phyloP scores from a whole-genome alignment of 495 filamentous ascomycete genomes.

The Neurospora sp. region DNA sequence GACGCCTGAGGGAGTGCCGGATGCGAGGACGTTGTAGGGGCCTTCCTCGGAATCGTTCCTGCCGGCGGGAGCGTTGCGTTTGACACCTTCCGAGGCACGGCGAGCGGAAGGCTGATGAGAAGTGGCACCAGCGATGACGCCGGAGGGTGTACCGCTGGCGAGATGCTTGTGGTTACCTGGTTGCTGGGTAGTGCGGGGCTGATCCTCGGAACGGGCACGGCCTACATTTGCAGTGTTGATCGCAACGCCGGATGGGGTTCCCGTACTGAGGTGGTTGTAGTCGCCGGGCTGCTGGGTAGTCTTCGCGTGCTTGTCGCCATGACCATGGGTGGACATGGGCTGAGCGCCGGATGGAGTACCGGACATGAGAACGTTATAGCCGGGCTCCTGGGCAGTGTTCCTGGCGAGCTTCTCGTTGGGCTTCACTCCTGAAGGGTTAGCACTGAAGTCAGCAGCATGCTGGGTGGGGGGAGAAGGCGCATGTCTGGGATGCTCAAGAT shows the following conservation, averaged over 20 bases:
- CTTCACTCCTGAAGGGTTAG: neutral
- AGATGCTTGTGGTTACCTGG: neutral
- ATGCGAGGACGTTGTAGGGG: conserved; percentile 11
- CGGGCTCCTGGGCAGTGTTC: neutral
- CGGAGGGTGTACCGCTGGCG: neutral
- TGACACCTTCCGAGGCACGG: neutral
- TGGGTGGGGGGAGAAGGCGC: neutral
- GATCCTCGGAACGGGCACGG: neutral
- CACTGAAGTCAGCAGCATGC: neutral
- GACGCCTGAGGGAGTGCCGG: conserved; percentile 19
- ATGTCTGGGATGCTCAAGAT: neutral
- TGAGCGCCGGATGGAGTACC: neutral
- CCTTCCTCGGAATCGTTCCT: neutral
- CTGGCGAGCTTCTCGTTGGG: neutral
- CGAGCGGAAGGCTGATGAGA: neutral
- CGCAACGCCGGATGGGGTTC: conserved; percentile 22
- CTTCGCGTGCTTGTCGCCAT: neutral
- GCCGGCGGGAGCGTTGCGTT: neutral
- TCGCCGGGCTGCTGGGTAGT: conserved; percentile 7
- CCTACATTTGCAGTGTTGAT: neutral
- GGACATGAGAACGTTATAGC: neutral
- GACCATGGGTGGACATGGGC: neutral
- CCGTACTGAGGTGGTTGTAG: conserved; percentile 21
- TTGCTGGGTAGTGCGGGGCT: neutral
- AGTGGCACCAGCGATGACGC: neutral